Evolutionary conservation across 2,329 filamentous ascomycete species (phyloP).

Genomic region (Colletotrichum acutatum): DNA sequence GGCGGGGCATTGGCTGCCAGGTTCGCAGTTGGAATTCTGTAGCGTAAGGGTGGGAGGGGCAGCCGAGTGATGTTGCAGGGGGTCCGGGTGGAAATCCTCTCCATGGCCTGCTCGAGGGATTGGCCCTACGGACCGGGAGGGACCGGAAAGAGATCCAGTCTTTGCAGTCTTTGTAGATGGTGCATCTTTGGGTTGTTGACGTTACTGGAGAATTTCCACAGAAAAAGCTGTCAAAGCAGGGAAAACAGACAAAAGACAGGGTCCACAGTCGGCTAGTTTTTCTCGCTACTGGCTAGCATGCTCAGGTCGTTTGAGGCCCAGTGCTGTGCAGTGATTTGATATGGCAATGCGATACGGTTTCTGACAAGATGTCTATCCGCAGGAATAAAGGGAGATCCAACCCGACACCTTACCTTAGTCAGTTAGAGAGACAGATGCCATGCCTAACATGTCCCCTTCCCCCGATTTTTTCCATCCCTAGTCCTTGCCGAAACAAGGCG

Average conservation of each 20-base stretch:
- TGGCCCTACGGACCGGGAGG: slow-evolving; percentile 12
- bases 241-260: neutral
- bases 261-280: neutral
- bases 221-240: slow-evolving; percentile 21
- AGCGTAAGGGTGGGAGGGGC: neutral
- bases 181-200: neutral
- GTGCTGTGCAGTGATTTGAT: neutral
- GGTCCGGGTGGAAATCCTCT: neutral
- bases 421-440: neutral
- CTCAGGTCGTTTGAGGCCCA: too few relatives aligned
- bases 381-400: neutral
- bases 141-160: neutral
- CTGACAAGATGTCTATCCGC: neutral
- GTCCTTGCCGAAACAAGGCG: neutral
- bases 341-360: neutral
- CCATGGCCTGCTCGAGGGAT: neutral
- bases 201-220: slow-evolving; percentile 1
- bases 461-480: neutral
- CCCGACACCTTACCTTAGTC: neutral
- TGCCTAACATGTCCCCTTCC: neutral
- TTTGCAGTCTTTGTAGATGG: neutral
- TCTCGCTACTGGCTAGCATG: neutral
- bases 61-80: neutral
- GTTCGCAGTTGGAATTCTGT: neutral
- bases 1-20: slow-evolving; percentile 29